Conservation (phyloP, 768 basidiomycete genomes). For the Trametes sanguinea region DNA sequence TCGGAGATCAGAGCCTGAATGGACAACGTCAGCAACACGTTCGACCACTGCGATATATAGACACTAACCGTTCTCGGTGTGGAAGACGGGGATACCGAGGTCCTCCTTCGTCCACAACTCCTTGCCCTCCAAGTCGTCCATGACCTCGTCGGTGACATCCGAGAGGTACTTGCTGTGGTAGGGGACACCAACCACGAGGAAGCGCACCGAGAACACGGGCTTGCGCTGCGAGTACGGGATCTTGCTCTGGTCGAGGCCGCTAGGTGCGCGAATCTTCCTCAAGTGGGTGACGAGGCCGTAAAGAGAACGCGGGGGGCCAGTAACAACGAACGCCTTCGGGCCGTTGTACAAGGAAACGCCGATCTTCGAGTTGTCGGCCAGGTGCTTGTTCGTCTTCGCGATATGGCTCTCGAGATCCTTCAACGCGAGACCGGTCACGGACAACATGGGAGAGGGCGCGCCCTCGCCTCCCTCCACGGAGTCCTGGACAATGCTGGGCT, state of each 20-base stretch:
- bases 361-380: constrained; percentile 76
- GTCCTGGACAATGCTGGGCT: constrained; percentile 85
- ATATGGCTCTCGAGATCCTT: constrained; percentile 82
- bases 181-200: constrained; percentile 93
- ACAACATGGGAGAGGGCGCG: constrained; percentile 89
- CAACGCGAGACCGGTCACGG: constrained; percentile 78
- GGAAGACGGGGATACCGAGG: constrained; percentile 81
- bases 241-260: constrained; percentile 92
- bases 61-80: constrained; percentile 87
- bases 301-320: constrained; percentile 87
- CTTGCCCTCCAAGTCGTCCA: constrained; percentile 75
- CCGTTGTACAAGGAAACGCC: constrained; percentile 92
- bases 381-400: constrained; percentile 82
- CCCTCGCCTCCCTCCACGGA: constrained; percentile 93
- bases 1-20: constrained; percentile 83
- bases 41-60: neutral
- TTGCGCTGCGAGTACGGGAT: constrained; percentile 93
- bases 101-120: constrained; percentile 76
- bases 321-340: constrained; percentile 87
- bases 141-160: constrained; percentile 66
- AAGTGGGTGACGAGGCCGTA: constrained; percentile 92
- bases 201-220: constrained; percentile 88
- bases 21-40: constrained; percentile 10
- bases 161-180: constrained; percentile 90
- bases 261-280: constrained; percentile 85